These are phyloP conservation scores for Rhodotorula sp. DNA, from an alignment of 1,284 basidiomycete genomes.

Conservation along the genomic window DNA sequence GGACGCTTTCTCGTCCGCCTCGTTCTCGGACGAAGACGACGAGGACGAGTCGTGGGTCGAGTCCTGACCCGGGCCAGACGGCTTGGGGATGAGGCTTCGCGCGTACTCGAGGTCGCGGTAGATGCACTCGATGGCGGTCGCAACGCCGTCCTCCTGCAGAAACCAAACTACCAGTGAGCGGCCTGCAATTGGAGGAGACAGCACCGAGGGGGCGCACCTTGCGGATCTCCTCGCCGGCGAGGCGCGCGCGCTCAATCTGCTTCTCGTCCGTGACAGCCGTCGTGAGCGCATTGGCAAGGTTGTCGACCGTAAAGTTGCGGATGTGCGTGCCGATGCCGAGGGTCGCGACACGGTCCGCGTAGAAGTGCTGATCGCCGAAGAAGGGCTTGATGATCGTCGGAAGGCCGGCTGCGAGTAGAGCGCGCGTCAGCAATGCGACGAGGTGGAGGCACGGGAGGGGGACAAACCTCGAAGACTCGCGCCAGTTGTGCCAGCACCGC, in stretches of 20 bases:
- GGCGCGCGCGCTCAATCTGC: slow-evolving; percentile 79
- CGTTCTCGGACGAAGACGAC: background rate
- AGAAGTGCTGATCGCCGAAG: slow-evolving; percentile 95
- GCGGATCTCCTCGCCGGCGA: slow-evolving; percentile 80
- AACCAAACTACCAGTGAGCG: background rate
- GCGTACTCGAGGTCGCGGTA: slow-evolving; percentile 71
- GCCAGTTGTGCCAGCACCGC: slow-evolving; percentile 93
- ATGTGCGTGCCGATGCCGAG: slow-evolving; percentile 74
- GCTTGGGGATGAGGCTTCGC: slow-evolving; percentile 21
- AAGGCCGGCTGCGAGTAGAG: slow-evolving; percentile 65
- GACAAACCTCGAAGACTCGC: slow-evolving; percentile 79
- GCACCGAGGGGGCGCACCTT: slow-evolving; percentile 48
- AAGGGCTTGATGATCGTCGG: slow-evolving; percentile 96
- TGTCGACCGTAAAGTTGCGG: slow-evolving; percentile 76
- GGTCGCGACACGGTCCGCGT: slow-evolving; percentile 91
- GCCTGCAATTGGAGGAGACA: background rate
- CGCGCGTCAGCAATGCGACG: no score
- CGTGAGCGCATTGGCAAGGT: slow-evolving; percentile 72
- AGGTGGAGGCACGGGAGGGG: background rate
- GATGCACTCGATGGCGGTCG: slow-evolving; percentile 83
- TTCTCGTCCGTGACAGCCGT: slow-evolving; percentile 81
- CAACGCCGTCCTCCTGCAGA: slow-evolving; percentile 79
- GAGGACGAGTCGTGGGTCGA: background rate
- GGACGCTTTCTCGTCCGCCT: background rate
- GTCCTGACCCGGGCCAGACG: background rate